phyloP scores from a whole-genome alignment of 2,329 filamentous ascomycete genomes.

The Akanthomyces uredinophilus region DNA sequence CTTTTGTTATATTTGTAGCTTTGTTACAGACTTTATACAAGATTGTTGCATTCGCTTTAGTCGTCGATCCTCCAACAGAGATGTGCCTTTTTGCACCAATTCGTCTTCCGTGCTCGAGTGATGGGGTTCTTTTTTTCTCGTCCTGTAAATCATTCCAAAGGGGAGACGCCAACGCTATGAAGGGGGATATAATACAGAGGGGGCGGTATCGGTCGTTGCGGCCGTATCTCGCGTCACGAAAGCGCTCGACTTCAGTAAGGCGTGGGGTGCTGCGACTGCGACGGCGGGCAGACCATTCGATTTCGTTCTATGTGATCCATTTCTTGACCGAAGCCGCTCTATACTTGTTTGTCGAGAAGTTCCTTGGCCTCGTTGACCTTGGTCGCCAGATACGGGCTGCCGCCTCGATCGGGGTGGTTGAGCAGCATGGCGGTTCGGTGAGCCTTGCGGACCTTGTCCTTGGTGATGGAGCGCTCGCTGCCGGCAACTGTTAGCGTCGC shows the following conservation, averaged over 20 bases:
- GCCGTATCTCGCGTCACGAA: background rate
- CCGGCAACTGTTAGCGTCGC: background rate
- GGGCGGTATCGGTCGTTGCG: background rate
- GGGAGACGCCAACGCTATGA: slow-evolving; percentile 43
- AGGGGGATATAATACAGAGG: slow-evolving; percentile 33
- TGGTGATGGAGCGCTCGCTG: slow-evolving; percentile 81
- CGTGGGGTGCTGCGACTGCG: background rate
- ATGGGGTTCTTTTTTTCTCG: background rate
- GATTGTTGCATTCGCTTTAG: background rate
- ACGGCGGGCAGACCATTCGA: background rate
- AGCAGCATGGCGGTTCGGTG: slow-evolving; percentile 94
- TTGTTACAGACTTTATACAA: slow-evolving; percentile 7
- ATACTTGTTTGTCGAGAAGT: slow-evolving; percentile 71
- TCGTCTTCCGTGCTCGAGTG: background rate
- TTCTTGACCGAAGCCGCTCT: background rate
- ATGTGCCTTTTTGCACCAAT: background rate
- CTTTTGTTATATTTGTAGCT: slow-evolving; percentile 4
- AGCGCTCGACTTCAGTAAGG: background rate
- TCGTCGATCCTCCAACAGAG: background rate
- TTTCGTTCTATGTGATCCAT: background rate
- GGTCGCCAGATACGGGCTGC: slow-evolving; percentile 91
- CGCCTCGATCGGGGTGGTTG: slow-evolving; percentile 96
- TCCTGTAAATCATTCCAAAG: slow-evolving; percentile 28
- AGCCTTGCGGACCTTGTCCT: slow-evolving; percentile 92
- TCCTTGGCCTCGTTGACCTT: slow-evolving; percentile 99